A percentile compares a stretch with the other conserved stretches of the same genome.
These are phyloP conservation scores for Fusarium pseudonygamai DNA, from an alignment of 2,329 filamentous ascomycete species.

Conservation along the genomic window DNA sequence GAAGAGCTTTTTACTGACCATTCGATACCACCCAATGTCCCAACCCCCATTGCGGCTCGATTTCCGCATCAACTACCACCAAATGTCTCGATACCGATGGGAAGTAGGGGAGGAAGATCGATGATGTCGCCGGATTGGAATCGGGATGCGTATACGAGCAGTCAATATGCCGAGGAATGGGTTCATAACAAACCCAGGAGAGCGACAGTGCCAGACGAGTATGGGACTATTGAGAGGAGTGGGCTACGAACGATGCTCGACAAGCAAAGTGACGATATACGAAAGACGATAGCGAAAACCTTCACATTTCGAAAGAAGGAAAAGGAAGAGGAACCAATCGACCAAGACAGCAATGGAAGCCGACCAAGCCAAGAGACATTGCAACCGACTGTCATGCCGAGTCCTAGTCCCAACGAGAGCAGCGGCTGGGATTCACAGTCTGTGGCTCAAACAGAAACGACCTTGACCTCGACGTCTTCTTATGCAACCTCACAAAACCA, in stretches of 20 bases:
- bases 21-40: slow-evolving; percentile 46
- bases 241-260: slow-evolving; percentile 62
- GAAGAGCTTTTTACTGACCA: slow-evolving; percentile 54
- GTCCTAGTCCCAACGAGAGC: slow-evolving; percentile 12
- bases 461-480: slow-evolving; percentile 11
- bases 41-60: slow-evolving; percentile 54
- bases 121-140: slow-evolving; percentile 33
- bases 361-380: slow-evolving; percentile 37
- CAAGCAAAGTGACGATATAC: slow-evolving; percentile 64
- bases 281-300: slow-evolving; percentile 62
- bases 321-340: slow-evolving; percentile 47
- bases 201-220: slow-evolving; percentile 57
- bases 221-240: slow-evolving; percentile 65
- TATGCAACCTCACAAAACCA: slow-evolving; percentile 29
- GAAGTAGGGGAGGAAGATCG: background rate
- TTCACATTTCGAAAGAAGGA: slow-evolving; percentile 62
- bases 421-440: slow-evolving; percentile 20
- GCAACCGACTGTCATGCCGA: slow-evolving; percentile 21
- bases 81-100: background rate
- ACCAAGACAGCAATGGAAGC: slow-evolving; percentile 27
- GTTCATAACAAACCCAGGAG: slow-evolving; percentile 56
- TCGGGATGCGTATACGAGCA: slow-evolving; percentile 40
- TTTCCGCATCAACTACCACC: slow-evolving; percentile 47
- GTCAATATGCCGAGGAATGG: slow-evolving; percentile 51
- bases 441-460: slow-evolving; percentile 15